Conservation (phyloP, 805 yeast species). For the Teunomyces lycoperdinae region DNA sequence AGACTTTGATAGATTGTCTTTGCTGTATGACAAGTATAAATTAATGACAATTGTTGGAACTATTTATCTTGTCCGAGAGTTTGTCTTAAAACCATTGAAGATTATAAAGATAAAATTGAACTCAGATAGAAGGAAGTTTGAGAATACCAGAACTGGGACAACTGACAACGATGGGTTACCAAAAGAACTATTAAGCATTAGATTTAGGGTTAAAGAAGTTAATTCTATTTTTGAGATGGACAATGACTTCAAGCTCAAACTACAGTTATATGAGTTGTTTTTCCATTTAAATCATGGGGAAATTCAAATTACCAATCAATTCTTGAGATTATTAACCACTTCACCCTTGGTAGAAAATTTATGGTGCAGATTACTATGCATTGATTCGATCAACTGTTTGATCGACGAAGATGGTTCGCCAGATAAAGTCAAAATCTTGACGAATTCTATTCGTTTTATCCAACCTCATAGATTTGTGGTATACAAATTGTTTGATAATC, state of each 20-base stretch:
- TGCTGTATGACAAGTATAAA: constrained; percentile 27
- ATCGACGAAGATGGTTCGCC: constrained; percentile 11
- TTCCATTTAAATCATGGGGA: constrained; percentile 8
- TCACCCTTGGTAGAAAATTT: constrained; percentile 46
- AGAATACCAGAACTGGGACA: neutral
- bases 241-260: constrained; percentile 46
- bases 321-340: constrained; percentile 46
- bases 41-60: constrained; percentile 33
- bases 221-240: constrained; percentile 38
- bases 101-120: constrained; percentile 19
- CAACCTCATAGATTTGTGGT: constrained; percentile 41
- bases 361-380: constrained; percentile 50
- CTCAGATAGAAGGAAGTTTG: constrained; percentile 15
- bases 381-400: constrained; percentile 21
- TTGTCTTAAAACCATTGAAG: constrained; percentile 28
- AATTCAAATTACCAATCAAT: constrained; percentile 14
- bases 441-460: constrained; percentile 28
- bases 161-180: neutral
- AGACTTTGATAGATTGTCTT: constrained; percentile 15
- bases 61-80: constrained; percentile 27
- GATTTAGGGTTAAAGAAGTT: constrained; percentile 13
- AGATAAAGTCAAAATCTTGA: constrained; percentile 17
- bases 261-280: constrained; percentile 37
- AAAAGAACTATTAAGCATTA: constrained; percentile 11
- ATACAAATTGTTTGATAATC: constrained; percentile 36